Base-by-base conservation (phyloP, 352 stramenopile species). In the Phytophthora multivora region DNA sequence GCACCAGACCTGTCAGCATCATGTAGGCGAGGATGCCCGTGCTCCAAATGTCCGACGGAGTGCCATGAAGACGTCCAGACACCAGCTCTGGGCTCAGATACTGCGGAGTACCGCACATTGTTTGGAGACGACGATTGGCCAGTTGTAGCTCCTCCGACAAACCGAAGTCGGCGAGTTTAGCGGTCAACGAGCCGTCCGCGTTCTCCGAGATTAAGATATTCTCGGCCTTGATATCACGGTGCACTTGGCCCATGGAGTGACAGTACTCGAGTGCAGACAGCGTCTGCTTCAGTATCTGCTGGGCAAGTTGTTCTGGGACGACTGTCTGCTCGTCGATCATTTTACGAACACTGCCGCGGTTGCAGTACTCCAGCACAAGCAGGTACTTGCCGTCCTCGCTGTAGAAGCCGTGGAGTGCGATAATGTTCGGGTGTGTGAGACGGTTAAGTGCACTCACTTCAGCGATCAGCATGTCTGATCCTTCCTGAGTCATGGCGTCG, bases 41-140 rank as follows among this genome's bases (percentile, higher is more conserved):
- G 68, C 78, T 95, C 95, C 95, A 99, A 65, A 98, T 96, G 73
- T 98, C 95, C 0, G 91, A 86, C 49, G 97, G 90, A 26, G 86
- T 93, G 57, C 90, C 93, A 62, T 98, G 98, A 10, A 84, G 71
- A 10, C 88, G 79, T 0, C 93, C 89, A 43, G 93, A 88, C 9
- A 98, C 78, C 71, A 98, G 97, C 77, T 99, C 96, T 0, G 96
- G 94, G n/a, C 95, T 97, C 31, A 98, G 79, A 75, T 98, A 99
- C 43, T 97, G 95, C 5, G 96, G 96, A 31, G 96, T 99, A 41
- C 96, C 96, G 71, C 96, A 99, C 62, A 97, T 84, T 23, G 95
- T 95, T 23, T 89, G 89, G 13, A 98, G 85, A 42, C 79, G 82
- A 7, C 76, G 86, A 79, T 93, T 91, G 15, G 84, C 87, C 43